Base-by-base conservation (phyloP, 306 rosid species). In the Vigna mungo region DNA sequence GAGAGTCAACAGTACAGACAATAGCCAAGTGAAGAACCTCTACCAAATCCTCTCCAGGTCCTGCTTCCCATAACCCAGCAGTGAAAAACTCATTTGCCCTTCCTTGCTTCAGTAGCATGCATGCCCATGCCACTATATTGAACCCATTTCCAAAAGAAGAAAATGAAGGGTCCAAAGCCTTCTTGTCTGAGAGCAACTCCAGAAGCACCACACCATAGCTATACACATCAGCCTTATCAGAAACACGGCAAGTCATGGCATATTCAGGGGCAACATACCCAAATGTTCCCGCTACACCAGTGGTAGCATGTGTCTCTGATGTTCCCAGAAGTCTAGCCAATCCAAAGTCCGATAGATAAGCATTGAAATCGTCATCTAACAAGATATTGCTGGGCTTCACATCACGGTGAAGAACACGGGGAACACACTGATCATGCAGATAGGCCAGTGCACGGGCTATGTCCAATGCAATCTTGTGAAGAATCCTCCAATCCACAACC, bases 181-280 rank as follows among this genome's bases (percentile, higher is more conserved):
- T 94, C 88, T 94, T 94, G 85, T 94, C 98, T 0, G 98, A 94
- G 27, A 94, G 94, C 43, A 94, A 78, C 84, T 94, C 98, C 0
- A 94, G 89, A 72, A 94, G 98, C 74, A 94, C 98, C 64, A 94
- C 98, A n/a, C 98, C 98, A 14, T 94, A 94, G 81, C 98, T 94
- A 59, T 94, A 94, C 81, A 94, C 98, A 51, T 94, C 98, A 14
- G 97, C 96, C 80, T 94, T 94, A 4, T 94, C 98, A 1, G 98
- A 94, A 64, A 94, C 98, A 44, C 98, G 97, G 32, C 98, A 94
- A 0, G 98, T 94, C 98, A 94, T 91, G 63, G 97, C 97, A 71
- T 94, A 94, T 72, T 94, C 98, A 1, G 98, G 98, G 59, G 98
- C 98, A 20, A 94, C 98, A 36, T 94, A 94, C 0, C 98, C 98